These are phyloP conservation scores for Coemansia sp. DNA, from an alignment of 192 early-diverging fungal species.

Conservation along the genomic window DNA sequence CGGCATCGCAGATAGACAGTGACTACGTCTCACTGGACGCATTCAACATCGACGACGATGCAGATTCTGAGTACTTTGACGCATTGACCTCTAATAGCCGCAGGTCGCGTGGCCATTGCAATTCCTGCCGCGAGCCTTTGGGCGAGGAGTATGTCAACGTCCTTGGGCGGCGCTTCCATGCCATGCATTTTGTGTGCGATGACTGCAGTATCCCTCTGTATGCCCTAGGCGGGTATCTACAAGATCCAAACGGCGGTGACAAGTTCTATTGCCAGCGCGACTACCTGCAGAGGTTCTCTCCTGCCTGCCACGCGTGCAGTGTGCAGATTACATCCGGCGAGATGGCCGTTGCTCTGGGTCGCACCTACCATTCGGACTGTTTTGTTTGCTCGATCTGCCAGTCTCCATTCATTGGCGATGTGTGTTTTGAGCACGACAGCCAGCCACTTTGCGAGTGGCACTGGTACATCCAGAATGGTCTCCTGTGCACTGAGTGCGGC, in stretches of 20 bases:
- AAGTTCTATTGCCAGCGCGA: conserved; percentile 57
- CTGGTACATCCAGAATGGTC: conserved; percentile 55
- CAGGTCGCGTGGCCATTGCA: conserved; percentile 20
- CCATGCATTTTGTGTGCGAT: conserved; percentile 51
- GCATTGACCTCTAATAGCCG: neutral
- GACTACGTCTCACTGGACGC: conserved; percentile 4
- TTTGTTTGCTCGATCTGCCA: conserved; percentile 57
- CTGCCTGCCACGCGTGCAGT: conserved; percentile 50
- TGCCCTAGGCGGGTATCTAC: conserved; percentile 53
- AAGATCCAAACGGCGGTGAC: conserved; percentile 31
- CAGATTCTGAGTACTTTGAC: conserved; percentile 16
- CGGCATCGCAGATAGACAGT: conserved; percentile 6
- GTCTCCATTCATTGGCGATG: conserved; percentile 55
- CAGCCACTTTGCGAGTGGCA: conserved; percentile 57
- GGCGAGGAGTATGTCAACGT: conserved; percentile 55
- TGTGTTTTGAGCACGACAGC: conserved; percentile 55
- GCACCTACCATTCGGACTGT: conserved; percentile 54
- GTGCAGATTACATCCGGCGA: conserved; percentile 55
- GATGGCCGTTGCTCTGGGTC: conserved; percentile 53
- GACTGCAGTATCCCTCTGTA: conserved; percentile 56
- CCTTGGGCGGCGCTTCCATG: conserved; percentile 48
- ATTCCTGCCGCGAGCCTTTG: conserved; percentile 29
- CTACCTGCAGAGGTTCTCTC: conserved; percentile 54
- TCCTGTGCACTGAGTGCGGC: conserved; percentile 53
- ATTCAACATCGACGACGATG: conserved; percentile 13